Conservation (phyloP, 1,284 basidiomycete species). For the Leccinum griseonigrum region DNA sequence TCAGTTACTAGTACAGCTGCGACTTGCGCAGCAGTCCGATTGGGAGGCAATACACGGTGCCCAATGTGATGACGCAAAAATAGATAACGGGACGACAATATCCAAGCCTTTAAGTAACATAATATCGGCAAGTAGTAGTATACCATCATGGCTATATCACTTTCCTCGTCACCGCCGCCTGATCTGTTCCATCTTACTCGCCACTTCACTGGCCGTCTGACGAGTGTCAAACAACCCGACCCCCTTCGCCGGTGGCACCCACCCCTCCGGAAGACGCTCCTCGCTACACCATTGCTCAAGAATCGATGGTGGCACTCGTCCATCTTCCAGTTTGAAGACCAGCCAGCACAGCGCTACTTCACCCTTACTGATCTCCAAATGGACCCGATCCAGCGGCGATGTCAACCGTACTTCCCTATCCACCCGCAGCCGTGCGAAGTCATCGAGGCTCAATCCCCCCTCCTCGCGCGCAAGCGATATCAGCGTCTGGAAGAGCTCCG, state of each 20-base stretch:
- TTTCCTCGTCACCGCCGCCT: slow-evolving; percentile 12
- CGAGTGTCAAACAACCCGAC: slow-evolving; percentile 28
- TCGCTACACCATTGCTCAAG: slow-evolving; percentile 49
- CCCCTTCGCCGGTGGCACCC: slow-evolving; percentile 30
- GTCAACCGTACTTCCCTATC: slow-evolving; percentile 46
- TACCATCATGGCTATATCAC: background rate
- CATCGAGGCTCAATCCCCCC: slow-evolving; percentile 30
- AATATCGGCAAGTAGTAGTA: no score
- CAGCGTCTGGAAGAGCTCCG: slow-evolving; percentile 24
- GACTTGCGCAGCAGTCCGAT: slow-evolving; percentile 2
- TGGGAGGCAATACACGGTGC: background rate
- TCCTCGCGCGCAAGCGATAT: slow-evolving; percentile 26
- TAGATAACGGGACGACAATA: background rate
- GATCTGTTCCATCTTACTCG: slow-evolving; percentile 28
- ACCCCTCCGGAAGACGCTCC: slow-evolving; percentile 51
- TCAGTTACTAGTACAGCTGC: slow-evolving; percentile 2
- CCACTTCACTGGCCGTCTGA: slow-evolving; percentile 25
- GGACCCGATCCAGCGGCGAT: slow-evolving; percentile 43
- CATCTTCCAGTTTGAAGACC: slow-evolving; percentile 36
- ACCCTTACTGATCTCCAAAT: slow-evolving; percentile 57
- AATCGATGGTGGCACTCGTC: slow-evolving; percentile 34
- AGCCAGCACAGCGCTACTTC: slow-evolving; percentile 51
- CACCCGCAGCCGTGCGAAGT: slow-evolving; percentile 45
- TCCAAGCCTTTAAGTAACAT: no score
- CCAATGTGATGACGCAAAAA: background rate